Evolutionary conservation across 257 asterid genomes (phyloP).

Genomic region (Rauvolfia tetraphylla): DNA sequence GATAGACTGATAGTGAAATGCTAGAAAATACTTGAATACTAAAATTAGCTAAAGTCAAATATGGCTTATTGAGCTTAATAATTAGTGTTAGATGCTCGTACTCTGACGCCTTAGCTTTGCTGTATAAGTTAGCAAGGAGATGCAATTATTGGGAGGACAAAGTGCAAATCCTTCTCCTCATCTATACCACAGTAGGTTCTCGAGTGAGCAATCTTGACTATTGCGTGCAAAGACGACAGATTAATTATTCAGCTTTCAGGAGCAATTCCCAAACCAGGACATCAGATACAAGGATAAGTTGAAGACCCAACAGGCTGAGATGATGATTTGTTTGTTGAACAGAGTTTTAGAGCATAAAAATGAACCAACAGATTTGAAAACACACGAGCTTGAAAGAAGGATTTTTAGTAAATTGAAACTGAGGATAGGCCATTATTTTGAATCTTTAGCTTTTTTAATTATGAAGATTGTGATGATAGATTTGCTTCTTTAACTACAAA

Average conservation of each 20-base stretch:
- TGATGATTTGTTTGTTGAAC: background rate
- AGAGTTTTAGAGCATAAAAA: too few relatives aligned
- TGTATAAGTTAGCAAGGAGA: background rate
- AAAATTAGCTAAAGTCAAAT: background rate
- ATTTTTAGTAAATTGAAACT: too few relatives aligned
- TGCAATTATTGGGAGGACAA: background rate
- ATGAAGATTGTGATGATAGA: too few relatives aligned
- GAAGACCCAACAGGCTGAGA: background rate
- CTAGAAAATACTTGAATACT: background rate
- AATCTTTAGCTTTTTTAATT: too few relatives aligned
- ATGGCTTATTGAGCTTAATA: background rate
- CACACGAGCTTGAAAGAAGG: too few relatives aligned
- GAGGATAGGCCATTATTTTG: too few relatives aligned
- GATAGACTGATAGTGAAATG: background rate
- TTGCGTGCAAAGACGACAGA: background rate
- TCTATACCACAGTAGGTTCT: slow-evolving; percentile 1
- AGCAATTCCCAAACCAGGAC: background rate
- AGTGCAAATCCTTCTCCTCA: slow-evolving; percentile 3
- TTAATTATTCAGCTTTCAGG: background rate
- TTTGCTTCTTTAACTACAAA: too few relatives aligned
- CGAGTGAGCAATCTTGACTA: slow-evolving; percentile 14
- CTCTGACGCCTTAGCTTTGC: too few relatives aligned
- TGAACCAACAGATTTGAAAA: too few relatives aligned
- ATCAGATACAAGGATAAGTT: background rate
- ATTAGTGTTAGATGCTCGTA: background rate